phyloP scores from a whole-genome alignment of 2,329 filamentous ascomycete species.

The Aureobasidium sp. region DNA sequence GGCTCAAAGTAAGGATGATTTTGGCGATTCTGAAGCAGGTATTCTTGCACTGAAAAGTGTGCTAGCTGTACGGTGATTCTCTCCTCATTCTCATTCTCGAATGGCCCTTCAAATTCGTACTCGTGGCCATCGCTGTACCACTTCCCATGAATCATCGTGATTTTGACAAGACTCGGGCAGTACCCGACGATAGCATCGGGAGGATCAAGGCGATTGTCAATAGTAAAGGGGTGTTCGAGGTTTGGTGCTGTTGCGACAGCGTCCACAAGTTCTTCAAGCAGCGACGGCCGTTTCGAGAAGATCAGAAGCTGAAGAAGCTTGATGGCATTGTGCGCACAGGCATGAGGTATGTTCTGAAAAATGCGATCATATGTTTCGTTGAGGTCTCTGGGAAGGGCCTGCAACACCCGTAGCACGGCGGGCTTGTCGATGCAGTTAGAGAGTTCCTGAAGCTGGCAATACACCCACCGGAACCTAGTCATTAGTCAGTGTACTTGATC shows the following conservation, averaged over 20 bases:
- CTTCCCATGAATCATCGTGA: neutral
- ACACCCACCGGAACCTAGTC: slow-evolving; percentile 1
- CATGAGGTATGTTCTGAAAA: neutral
- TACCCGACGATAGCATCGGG: neutral
- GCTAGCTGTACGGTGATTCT: neutral
- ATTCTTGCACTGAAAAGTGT: neutral
- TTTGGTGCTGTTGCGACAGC: neutral
- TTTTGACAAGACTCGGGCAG: neutral
- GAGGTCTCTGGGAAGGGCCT: neutral
- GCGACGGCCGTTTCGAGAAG: neutral
- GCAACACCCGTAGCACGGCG: neutral
- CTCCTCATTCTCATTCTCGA: too few relatives aligned
- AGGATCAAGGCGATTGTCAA: neutral
- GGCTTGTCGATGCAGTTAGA: neutral
- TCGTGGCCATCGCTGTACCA: neutral
- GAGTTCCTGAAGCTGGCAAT: slow-evolving; percentile 11
- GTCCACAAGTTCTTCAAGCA: neutral
- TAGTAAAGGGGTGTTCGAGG: neutral
- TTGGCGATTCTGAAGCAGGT: neutral
- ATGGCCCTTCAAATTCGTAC: neutral
- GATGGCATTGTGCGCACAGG: slow-evolving; percentile 4
- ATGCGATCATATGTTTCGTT: neutral
- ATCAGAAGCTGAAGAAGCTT: slow-evolving; percentile 7
- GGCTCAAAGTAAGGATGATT: neutral
- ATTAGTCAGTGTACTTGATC: too few relatives aligned